Base-by-base conservation (phyloP, 1,284 basidiomycete species). In the Ceratobasidium sp. region DNA sequence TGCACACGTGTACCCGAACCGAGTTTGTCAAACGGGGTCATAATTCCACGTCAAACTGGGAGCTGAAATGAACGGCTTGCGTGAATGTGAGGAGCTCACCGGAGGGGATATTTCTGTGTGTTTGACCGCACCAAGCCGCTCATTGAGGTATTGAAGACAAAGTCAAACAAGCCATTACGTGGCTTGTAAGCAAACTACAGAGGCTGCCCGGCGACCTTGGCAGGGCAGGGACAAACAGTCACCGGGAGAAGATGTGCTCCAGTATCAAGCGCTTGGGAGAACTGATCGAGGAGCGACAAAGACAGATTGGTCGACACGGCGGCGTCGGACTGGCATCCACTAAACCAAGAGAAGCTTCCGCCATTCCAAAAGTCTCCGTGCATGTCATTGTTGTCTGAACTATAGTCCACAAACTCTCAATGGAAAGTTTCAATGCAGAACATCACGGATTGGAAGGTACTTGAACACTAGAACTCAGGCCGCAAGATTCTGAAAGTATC, bases 381-480 rank as follows among this genome's bases (percentile, higher is more conserved):
- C 26, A 85, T 83, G 81, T 97, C 95, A 54, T 90, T 88, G 84
- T 98, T 98, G 73, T 89, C 87, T 0, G 96, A 94, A 82, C 98
- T 98, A 84, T 98, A 99, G 80, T 96, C 97, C 97, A 98, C 26
- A 98, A 85, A 3, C 95, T 96, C n/a, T n/a, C n/a, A n/a, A n/a
- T n/a, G n/a, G n/a, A n/a, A n/a, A n/a, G n/a, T n/a, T n/a, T n/a
- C n/a, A n/a, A n/a, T n/a, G n/a, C n/a, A n/a, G n/a, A n/a, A n/a
- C n/a, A 50, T 7, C 26, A 26, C 48, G 40, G 20, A 77, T 50
- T 46, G 52, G 10, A 20, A 88, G 94, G 79, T 83, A 96, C 95
- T 93, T 95, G 86, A 95, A 96, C n/a, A n/a, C n/a, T n/a, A n/a
- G n/a, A n/a, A n/a, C n/a, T n/a, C n/a, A n/a, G n/a, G n/a, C n/a